These are phyloP conservation scores for Metarhizium anisopliae DNA, from an alignment of 2,329 filamentous ascomycete genomes.

Conservation along the genomic window DNA sequence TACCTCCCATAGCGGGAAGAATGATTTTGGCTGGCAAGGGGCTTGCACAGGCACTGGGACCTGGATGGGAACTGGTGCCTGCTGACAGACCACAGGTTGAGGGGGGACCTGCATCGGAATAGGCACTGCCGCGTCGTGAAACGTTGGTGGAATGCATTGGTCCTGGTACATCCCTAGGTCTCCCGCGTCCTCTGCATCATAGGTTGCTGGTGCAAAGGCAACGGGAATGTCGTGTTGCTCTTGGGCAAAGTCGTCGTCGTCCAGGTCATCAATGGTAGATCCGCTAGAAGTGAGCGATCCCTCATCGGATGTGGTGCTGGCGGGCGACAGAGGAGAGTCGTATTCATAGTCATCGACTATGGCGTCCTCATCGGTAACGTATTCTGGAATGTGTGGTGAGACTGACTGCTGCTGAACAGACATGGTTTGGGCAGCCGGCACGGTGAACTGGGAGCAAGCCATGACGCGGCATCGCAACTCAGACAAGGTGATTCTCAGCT, in stretches of 20 bases:
- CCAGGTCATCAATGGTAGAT: constrained; percentile 42
- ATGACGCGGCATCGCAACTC: constrained; percentile 72
- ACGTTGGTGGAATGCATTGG: constrained; percentile 35
- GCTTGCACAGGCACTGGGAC: constrained; percentile 28
- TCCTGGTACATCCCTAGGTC: constrained; percentile 28
- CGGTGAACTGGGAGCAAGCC: constrained; percentile 67
- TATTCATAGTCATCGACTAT: constrained; percentile 34
- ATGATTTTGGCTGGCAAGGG: constrained; percentile 36
- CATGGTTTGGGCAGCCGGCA: constrained; percentile 21
- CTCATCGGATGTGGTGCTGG: constrained; percentile 41
- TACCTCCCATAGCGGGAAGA: constrained; percentile 42
- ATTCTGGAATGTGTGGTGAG: constrained; percentile 32
- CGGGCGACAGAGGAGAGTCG: constrained; percentile 40
- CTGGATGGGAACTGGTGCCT: constrained; percentile 18
- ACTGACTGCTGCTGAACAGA: constrained; percentile 30
- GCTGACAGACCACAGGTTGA: constrained; percentile 25
- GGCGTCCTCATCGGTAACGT: constrained; percentile 39
- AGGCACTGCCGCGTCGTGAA: constrained; percentile 26
- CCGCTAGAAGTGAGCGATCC: constrained; percentile 47
- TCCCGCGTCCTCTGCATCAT: constrained; percentile 36
- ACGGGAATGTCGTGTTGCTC: constrained; percentile 32
- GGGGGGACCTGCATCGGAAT: constrained; percentile 26
- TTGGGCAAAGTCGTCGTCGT: constrained; percentile 39
- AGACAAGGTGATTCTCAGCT: constrained; percentile 69
- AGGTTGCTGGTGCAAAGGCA: constrained; percentile 33